phyloP scores from a whole-genome alignment of 495 filamentous ascomycete genomes.

The Pyrenula massariospora region DNA sequence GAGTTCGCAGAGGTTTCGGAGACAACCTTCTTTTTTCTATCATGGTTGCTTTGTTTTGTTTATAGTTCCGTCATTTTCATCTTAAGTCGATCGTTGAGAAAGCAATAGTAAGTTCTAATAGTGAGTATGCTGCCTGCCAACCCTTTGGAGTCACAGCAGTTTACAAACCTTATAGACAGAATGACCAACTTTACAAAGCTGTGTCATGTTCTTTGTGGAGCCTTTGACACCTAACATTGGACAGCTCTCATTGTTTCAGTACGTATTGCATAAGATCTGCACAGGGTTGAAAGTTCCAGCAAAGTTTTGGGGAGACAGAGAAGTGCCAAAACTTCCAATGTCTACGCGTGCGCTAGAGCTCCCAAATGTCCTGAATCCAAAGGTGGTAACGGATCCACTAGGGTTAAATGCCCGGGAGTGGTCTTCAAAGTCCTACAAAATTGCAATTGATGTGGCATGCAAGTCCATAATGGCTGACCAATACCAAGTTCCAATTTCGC shows the following conservation, averaged over 20 bases:
- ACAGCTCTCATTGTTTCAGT: neutral
- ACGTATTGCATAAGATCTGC: neutral
- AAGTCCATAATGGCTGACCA: too few species aligned
- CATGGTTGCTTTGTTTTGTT: neutral
- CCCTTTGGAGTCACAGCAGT: too few species aligned
- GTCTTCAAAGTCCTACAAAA: too few species aligned
- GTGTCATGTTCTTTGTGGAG: too few species aligned
- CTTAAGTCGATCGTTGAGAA: neutral
- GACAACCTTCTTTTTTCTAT: neutral
- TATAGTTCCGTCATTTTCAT: neutral
- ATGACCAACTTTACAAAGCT: too few species aligned
- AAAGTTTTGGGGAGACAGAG: neutral
- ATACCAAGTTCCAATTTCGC: too few species aligned
- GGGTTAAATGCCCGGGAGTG: neutral
- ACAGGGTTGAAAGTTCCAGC: neutral
- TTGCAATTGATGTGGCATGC: too few species aligned
- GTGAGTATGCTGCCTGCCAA: neutral
- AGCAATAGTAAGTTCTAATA: neutral
- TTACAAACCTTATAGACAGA: too few species aligned
- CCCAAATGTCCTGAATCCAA: neutral
- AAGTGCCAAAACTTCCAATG: neutral
- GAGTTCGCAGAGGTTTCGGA: neutral
- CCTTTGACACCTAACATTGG: too few species aligned
- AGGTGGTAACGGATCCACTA: neutral
- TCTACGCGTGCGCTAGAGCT: too few species aligned